These are phyloP conservation scores for Alternaria conjuncta DNA, from an alignment of 2,329 filamentous ascomycete genomes.

Conservation along the genomic window DNA sequence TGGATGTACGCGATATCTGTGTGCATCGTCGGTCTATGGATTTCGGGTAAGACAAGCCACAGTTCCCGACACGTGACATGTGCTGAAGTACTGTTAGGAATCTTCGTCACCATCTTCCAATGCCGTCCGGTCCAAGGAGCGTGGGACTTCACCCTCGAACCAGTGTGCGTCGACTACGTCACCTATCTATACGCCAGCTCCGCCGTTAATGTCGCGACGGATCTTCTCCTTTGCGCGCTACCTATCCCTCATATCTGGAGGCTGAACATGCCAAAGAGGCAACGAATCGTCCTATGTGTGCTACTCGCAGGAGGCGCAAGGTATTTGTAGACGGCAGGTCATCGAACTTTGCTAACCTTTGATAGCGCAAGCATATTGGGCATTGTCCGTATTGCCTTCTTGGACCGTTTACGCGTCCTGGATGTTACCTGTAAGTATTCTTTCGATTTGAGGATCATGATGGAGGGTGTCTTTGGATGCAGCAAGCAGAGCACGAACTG, in stretches of 20 bases:
- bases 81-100: constrained; percentile 9
- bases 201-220: constrained; percentile 30
- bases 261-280: constrained; percentile 33
- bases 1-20: constrained; percentile 24
- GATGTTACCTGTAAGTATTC: constrained; percentile 34
- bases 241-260: constrained; percentile 37
- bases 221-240: constrained; percentile 31
- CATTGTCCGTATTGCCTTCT: constrained; percentile 28
- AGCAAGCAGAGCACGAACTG: neutral
- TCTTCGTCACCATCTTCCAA: constrained; percentile 39
- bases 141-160: constrained; percentile 28
- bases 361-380: constrained; percentile 32
- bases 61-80: neutral
- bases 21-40: constrained; percentile 25
- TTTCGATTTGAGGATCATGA: neutral
- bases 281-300: constrained; percentile 35
- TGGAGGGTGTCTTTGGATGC: neutral
- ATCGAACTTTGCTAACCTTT: neutral
- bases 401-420: constrained; percentile 23
- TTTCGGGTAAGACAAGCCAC: constrained; percentile 19
- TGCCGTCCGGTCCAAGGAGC: constrained; percentile 30
- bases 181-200: constrained; percentile 37
- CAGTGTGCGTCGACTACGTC: constrained; percentile 30
- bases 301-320: constrained; percentile 34
- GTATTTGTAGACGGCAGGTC: constrained; percentile 16